phyloP scores from a whole-genome alignment of 306 rosid species.

The Quercus parvula region DNA sequence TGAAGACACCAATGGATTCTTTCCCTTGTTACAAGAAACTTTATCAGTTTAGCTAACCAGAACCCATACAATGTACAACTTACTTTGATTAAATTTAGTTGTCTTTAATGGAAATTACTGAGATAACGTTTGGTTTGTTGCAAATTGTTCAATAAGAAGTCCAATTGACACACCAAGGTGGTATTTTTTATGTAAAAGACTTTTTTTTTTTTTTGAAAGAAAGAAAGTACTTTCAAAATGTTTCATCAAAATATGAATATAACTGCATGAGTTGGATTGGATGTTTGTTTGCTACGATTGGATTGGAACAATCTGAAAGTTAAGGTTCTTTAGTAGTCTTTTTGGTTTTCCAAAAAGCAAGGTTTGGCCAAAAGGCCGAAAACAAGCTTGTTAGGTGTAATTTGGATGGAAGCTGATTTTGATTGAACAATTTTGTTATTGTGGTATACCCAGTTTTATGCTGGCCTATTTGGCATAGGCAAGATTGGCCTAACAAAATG shows the following conservation, averaged over 20 bases:
- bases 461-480: background rate
- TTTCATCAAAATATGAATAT: background rate
- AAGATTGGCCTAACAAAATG: background rate
- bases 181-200: too few species aligned
- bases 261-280: background rate
- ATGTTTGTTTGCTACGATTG: background rate
- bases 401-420: slow-evolving; percentile 1
- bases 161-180: too few species aligned
- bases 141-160: too few species aligned
- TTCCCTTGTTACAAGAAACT: too few species aligned
- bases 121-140: too few species aligned
- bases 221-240: background rate
- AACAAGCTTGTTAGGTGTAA: background rate
- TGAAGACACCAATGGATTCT: too few species aligned
- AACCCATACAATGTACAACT: too few species aligned
- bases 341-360: background rate
- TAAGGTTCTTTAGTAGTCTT: background rate
- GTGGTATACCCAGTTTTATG: background rate
- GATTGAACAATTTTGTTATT: background rate
- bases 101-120: too few species aligned
- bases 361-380: background rate
- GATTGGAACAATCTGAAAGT: background rate
- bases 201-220: background rate
- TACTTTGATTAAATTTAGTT: too few species aligned
- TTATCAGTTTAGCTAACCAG: too few species aligned